Evolutionary conservation across 495 filamentous ascomycete genomes (phyloP), one percentile per base, ranked within the genome.

Genomic region (Aspergillus funiculosus): DNA sequence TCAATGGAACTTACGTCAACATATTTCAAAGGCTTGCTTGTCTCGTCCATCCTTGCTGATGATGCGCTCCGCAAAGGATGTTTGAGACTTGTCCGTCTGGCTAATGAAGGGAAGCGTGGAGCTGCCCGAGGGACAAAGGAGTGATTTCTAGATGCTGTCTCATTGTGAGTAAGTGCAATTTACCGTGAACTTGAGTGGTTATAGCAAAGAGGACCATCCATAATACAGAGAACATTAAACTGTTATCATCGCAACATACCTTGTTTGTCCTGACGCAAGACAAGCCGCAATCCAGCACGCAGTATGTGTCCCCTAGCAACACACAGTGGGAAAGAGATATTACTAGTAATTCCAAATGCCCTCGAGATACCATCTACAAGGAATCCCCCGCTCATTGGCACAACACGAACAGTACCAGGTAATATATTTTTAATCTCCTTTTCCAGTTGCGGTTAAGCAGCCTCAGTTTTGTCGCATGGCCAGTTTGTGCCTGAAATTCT

Each of bases 11-110:
- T 6, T 27, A 73, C 70, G 65, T 73, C 70, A 38, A 72, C 66
- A 55, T 73, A 73, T 64, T 59, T 61, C 17, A 69, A 56, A 11
- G 62, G 56, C 36, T 60, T 57, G 26, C 32, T 47, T 11, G 54
- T 50, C 14, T 72, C 65, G 18, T 46, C 48, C 69, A 72, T 72
- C 17, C 39, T 64, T 37, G n/a, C 29, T 22, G 39, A 24, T 17
- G 42, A 2, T 5, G 5, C 22, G 21, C 35, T 28, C 15, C 13
- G 41, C 27, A 11, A 39, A 19, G 22, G 38, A 31, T 6, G 49
- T 35, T 18, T 45, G 54, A 25, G 51, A 52, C 11, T 9, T 43
- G 28, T 30, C 14, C 24, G 7, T 26, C 15, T 36, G 24, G 17
- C 5, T 13, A 29, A 2, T 30, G 15, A 22, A 34, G 39, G 32